Conservation (phyloP, 805 yeast genomes). For the Ogataea methylovora region DNA sequence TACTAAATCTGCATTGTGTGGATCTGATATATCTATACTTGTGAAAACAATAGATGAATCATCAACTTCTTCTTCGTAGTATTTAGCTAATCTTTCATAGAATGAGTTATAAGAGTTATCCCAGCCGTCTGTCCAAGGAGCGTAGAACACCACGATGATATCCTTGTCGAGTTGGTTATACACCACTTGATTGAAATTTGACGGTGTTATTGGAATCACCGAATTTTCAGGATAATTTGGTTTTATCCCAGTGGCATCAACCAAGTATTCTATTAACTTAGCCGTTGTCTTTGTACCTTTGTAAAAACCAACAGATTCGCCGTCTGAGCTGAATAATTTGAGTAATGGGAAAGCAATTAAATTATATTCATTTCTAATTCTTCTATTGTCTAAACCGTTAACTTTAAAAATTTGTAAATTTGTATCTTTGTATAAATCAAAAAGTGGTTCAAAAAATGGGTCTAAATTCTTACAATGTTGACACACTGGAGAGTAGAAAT, state of each 20-base stretch:
- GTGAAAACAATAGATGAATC: conserved; percentile 17
- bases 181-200: conserved; percentile 9
- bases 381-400: conserved; percentile 25
- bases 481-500: conserved; percentile 41
- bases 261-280: conserved; percentile 23
- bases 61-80: conserved; percentile 14
- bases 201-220: conserved; percentile 7
- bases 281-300: conserved; percentile 23
- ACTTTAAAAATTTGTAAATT: conserved; percentile 27
- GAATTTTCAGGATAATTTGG: conserved; percentile 24
- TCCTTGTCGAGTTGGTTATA: conserved; percentile 9
- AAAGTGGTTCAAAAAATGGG: conserved; percentile 38
- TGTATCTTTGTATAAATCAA: conserved; percentile 32
- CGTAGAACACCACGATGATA: conserved; percentile 25
- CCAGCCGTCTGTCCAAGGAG: conserved; percentile 30
- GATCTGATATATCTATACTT: conserved; percentile 25
- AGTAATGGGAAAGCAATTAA: conserved; percentile 42
- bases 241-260: conserved; percentile 24
- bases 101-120: conserved; percentile 22
- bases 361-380: conserved; percentile 30
- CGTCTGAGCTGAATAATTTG: conserved; percentile 34
- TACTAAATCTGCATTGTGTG: conserved; percentile 19
- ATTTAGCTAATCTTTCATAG: conserved; percentile 23
- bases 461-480: conserved; percentile 37
- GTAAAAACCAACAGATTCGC: conserved; percentile 32